phyloP scores from a whole-genome alignment of 768 basidiomycete genomes.

The Megacollybia marginata region DNA sequence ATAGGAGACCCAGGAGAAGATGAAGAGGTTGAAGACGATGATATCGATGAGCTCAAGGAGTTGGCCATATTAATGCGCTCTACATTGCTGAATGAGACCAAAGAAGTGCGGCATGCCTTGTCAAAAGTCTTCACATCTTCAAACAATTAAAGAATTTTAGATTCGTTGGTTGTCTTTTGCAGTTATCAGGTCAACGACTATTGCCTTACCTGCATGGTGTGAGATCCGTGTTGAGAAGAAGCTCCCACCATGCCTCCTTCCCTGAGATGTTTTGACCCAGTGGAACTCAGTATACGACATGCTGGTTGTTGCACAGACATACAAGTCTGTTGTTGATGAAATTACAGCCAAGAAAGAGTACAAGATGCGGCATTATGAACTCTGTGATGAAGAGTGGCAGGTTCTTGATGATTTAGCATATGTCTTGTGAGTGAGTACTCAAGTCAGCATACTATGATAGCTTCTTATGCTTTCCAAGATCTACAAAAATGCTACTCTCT shows the following conservation, averaged over 20 bases:
- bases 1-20: not conserved
- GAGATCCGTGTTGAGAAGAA: not conserved
- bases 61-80: constrained; percentile 3
- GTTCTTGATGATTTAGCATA: constrained; percentile 14
- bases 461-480: constrained; percentile 5
- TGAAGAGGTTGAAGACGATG: not conserved
- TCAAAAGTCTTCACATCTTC: not conserved
- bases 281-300: constrained; percentile 17
- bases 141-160: not conserved
- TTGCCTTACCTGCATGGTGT: not conserved
- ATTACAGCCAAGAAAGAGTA: constrained; percentile 12
- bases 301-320: constrained; percentile 10
- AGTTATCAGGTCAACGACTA: not conserved
- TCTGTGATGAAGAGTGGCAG: constrained; percentile 14
- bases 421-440: constrained; percentile 9
- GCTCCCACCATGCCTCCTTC: not conserved
- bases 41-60: constrained; percentile 1
- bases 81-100: constrained; percentile 2
- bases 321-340: constrained; percentile 13
- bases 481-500: constrained; percentile 17
- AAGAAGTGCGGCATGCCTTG: not conserved
- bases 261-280: constrained; percentile 6
- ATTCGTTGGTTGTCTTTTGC: not conserved
- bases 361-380: constrained; percentile 8
- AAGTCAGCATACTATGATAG: not conserved